Evolutionary conservation across 805 yeast genomes (phyloP).

Genomic region (Schwanniomyces vanrijiae): DNA sequence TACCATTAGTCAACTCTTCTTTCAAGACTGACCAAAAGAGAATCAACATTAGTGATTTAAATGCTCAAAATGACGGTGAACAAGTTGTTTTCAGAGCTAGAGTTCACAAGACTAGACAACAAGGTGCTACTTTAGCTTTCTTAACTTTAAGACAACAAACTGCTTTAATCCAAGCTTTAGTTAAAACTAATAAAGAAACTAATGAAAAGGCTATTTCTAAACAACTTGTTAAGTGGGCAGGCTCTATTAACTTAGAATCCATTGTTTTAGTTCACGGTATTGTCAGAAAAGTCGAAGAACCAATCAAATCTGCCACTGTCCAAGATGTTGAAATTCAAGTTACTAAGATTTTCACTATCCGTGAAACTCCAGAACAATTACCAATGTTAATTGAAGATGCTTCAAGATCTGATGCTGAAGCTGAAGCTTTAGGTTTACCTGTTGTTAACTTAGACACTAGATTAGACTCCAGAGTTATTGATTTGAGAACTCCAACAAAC

Average conservation of each 20-base stretch:
- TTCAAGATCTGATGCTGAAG: slow-evolving; percentile 89
- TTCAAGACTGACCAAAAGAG: slow-evolving; percentile 67
- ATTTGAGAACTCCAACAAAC: slow-evolving; percentile 93
- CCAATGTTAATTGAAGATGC: slow-evolving; percentile 98
- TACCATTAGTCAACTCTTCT: slow-evolving; percentile 80
- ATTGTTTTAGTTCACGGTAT: slow-evolving; percentile 89
- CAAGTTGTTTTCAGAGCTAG: slow-evolving; percentile 89
- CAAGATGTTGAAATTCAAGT: slow-evolving; percentile 87
- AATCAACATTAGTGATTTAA: slow-evolving; percentile 53
- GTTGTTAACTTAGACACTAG: slow-evolving; percentile 96
- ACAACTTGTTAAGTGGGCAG: slow-evolving; percentile 96
- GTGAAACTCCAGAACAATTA: slow-evolving; percentile 87
- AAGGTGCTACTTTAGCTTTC: slow-evolving; percentile 93
- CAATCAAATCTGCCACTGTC: slow-evolving; percentile 85
- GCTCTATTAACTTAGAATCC: slow-evolving; percentile 79
- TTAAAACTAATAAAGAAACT: slow-evolving; percentile 70
- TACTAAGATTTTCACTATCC: slow-evolving; percentile 68
- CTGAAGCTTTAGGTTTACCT: slow-evolving; percentile 88
- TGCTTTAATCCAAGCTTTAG: slow-evolving; percentile 76
- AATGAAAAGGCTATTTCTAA: slow-evolving; percentile 59
- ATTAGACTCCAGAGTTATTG: slow-evolving; percentile 92
- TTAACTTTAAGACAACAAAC: slow-evolving; percentile 90
- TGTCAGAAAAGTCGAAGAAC: slow-evolving; percentile 81
- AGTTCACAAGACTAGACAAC: slow-evolving; percentile 89
- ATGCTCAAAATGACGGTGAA: slow-evolving; percentile 67